A percentile compares a stretch with the other conserved stretches of the same genome.
Evolutionary conservation across 2,329 filamentous ascomycete species (phyloP).

Genomic region (Scortechinia acanthostroma): DNA sequence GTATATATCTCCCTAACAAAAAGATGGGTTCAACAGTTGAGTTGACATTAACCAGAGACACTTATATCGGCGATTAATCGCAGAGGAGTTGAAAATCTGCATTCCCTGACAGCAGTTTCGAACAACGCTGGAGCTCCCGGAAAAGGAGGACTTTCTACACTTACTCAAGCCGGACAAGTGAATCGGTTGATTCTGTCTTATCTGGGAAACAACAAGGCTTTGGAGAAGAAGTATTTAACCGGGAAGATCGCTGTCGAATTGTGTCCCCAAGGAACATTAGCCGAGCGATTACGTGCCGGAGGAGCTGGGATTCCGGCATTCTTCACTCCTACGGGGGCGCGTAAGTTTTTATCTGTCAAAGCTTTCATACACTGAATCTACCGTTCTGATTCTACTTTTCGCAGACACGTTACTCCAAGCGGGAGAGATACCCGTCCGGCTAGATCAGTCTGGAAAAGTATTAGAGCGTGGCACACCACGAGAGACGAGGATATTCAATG

Average conservation of each 20-base stretch:
- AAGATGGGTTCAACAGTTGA: conserved; percentile 2
- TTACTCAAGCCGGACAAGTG: conserved; percentile 65
- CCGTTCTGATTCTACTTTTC: conserved; percentile 6
- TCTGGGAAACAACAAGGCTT: conserved; percentile 69
- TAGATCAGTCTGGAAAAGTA: conserved; percentile 49
- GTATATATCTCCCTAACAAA: conserved; percentile 23
- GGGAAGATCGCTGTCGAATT: conserved; percentile 72
- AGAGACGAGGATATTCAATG: conserved; percentile 68
- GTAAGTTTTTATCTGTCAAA: too few relatives aligned
- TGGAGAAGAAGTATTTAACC: conserved; percentile 69
- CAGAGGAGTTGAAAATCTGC: conserved; percentile 43
- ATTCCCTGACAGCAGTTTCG: conserved; percentile 66
- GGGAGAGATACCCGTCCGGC: conserved; percentile 59
- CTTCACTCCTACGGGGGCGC: conserved; percentile 69
- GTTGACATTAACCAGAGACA: conserved; percentile 40
- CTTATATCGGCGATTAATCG: conserved; percentile 62
- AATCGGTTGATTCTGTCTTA: conserved; percentile 69
- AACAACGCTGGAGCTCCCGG: conserved; percentile 73
- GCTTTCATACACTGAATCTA: background rate
- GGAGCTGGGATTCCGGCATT: conserved; percentile 76
- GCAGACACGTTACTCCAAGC: conserved; percentile 58
- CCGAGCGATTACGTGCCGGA: conserved; percentile 65
- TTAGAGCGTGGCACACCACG: conserved; percentile 58
- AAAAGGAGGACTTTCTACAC: conserved; percentile 59
- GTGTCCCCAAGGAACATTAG: conserved; percentile 70